Conservation (phyloP, 331 rosid species). For the Telfairia occidentalis region DNA sequence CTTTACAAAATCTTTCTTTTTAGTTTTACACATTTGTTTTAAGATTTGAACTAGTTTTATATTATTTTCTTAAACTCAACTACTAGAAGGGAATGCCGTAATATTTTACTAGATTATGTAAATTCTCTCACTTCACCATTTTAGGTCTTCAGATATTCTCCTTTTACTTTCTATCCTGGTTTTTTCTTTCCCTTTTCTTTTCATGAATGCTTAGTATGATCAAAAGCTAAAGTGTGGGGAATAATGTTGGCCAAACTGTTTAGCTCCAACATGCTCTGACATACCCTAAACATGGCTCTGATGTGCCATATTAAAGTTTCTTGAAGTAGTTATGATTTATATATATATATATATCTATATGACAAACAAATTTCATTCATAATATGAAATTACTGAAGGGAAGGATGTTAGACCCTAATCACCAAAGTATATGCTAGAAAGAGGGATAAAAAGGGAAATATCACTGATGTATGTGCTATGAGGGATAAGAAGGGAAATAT, state of each 20-base stretch:
- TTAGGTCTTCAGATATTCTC: neutral
- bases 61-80: neutral
- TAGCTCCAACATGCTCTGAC: neutral
- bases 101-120: neutral
- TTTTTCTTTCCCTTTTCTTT: neutral
- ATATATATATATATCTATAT: too few relatives aligned
- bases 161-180: neutral
- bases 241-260: neutral
- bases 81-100: neutral
- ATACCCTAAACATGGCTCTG: neutral
- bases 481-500: neutral
- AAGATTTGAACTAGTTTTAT: neutral
- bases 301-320: neutral
- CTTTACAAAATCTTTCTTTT: neutral
- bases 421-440: too few relatives aligned
- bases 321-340: neutral
- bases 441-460: too few relatives aligned
- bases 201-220: neutral
- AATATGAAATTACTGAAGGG: neutral
- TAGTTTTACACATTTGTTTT: neutral
- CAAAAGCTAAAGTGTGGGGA: neutral
- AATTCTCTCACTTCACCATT: neutral
- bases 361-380: neutral
- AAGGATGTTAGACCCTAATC: neutral
- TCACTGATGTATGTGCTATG: neutral